Percentiles rank a stretch among this genome's conserved stretches.
These are phyloP conservation scores for Petunia hybrid DNA, from an alignment of 305 asterid genomes.

Conservation along the genomic window DNA sequence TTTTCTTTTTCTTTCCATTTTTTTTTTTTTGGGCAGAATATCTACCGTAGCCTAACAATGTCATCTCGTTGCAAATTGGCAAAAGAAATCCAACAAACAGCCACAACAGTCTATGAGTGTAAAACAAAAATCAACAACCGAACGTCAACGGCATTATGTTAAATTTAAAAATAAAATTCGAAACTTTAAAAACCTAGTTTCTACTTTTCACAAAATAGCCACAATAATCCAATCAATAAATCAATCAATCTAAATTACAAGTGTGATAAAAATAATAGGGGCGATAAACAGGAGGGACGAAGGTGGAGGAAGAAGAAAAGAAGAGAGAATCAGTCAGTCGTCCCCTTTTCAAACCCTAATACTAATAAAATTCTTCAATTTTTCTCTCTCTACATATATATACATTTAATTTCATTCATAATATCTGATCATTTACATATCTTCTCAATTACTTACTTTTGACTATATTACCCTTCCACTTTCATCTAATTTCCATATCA, in stretches of 20 bases:
- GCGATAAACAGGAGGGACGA: background rate
- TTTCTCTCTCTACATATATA: slow-evolving; percentile 10
- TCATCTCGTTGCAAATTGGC: too few relatives aligned
- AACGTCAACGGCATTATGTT: too few relatives aligned
- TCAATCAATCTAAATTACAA: background rate
- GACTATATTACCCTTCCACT: background rate
- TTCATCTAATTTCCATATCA: slow-evolving; percentile 5
- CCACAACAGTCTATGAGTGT: too few relatives aligned
- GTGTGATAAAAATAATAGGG: background rate
- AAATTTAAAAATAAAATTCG: too few relatives aligned
- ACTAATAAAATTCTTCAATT: background rate
- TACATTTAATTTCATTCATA: slow-evolving; percentile 9
- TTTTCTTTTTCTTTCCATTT: too few relatives aligned
- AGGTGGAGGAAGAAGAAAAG: slow-evolving; percentile 14
- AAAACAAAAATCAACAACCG: too few relatives aligned
- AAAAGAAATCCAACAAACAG: too few relatives aligned
- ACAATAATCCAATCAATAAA: too few relatives aligned
- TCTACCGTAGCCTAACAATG: too few relatives aligned
- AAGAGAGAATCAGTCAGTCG: slow-evolving; percentile 1
- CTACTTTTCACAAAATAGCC: too few relatives aligned
- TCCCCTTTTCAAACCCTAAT: slow-evolving; percentile 25
- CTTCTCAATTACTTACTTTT: background rate
- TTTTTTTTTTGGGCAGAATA: too few relatives aligned
- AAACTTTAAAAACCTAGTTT: too few relatives aligned
- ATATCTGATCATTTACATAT: slow-evolving; percentile 23